phyloP scores from a whole-genome alignment of 148 eudicot genomes.

The Rhododendron simsii region DNA sequence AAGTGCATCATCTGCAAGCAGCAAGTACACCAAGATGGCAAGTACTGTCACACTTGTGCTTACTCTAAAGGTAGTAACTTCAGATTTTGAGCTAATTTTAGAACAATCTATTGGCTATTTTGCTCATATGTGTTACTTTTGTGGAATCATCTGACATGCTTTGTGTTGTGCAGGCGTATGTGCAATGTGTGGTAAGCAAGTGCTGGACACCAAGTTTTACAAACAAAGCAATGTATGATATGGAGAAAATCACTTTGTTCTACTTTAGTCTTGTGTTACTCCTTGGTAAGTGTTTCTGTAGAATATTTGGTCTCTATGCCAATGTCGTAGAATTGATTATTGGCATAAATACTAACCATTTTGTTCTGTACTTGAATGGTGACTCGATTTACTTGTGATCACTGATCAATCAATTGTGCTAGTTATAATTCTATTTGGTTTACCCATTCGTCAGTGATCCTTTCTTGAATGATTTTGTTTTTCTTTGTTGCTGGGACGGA shows the following conservation, averaged over 20 bases:
- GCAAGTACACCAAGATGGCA: constrained; percentile 96
- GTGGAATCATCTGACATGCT: constrained; percentile 6
- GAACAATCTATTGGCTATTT: neutral
- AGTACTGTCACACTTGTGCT: constrained; percentile 94
- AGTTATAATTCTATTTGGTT: neutral
- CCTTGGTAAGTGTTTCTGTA: too few species aligned
- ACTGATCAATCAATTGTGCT: neutral
- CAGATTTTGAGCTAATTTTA: neutral
- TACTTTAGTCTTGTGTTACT: neutral
- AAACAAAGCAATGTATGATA: constrained; percentile 93
- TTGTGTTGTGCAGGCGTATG: constrained; percentile 71
- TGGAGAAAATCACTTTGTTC: neutral
- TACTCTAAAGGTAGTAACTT: constrained; percentile 69
- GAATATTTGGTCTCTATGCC: neutral
- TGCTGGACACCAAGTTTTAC: constrained; percentile 86
- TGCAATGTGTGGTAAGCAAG: constrained; percentile 99
- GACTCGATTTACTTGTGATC: neutral
- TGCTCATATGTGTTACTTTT: neutral
- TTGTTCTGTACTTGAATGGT: neutral
- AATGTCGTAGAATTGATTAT: neutral
- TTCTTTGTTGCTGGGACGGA: neutral
- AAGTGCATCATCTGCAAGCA: constrained; percentile 96
- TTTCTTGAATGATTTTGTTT: neutral
- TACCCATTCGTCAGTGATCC: neutral
- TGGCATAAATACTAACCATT: neutral